phyloP scores from a whole-genome alignment of 352 stramenopile genomes.

The Globisporangium alternatum region DNA sequence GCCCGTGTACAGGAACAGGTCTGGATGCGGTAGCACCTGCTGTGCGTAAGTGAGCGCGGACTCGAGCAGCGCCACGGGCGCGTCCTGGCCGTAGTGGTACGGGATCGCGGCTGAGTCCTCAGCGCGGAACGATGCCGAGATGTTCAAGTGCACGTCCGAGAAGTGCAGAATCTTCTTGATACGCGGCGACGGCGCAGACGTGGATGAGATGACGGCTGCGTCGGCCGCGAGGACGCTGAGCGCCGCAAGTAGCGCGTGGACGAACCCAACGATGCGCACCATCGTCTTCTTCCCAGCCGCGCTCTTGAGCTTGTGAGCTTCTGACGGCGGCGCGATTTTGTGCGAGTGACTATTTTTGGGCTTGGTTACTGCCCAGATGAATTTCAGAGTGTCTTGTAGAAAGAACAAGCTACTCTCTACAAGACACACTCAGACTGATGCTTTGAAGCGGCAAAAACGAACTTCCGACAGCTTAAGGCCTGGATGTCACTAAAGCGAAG shows the following conservation, averaged over 20 bases:
- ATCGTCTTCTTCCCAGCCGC: neutral
- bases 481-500: too few species aligned
- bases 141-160: slow-evolving; percentile 84
- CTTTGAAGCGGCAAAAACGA: too few species aligned
- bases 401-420: too few species aligned
- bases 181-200: neutral
- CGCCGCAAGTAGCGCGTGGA: neutral
- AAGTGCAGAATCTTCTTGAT: slow-evolving; percentile 72
- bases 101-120: slow-evolving; percentile 34
- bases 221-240: neutral
- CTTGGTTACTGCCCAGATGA: too few species aligned
- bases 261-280: neutral
- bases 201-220: neutral
- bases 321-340: too few species aligned
- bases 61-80: slow-evolving; percentile 55
- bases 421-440: too few species aligned
- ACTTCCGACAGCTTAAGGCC: too few species aligned
- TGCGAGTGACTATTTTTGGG: too few species aligned
- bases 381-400: too few species aligned
- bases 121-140: slow-evolving; percentile 42
- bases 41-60: slow-evolving; percentile 66
- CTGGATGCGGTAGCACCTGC: slow-evolving; percentile 46
- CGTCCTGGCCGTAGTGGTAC: slow-evolving; percentile 52
- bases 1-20: slow-evolving; percentile 81
- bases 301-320: neutral